These are phyloP conservation scores for Protostelium mycophagum DNA, from an alignment of 78 protist genomes.

Conservation along the genomic window DNA sequence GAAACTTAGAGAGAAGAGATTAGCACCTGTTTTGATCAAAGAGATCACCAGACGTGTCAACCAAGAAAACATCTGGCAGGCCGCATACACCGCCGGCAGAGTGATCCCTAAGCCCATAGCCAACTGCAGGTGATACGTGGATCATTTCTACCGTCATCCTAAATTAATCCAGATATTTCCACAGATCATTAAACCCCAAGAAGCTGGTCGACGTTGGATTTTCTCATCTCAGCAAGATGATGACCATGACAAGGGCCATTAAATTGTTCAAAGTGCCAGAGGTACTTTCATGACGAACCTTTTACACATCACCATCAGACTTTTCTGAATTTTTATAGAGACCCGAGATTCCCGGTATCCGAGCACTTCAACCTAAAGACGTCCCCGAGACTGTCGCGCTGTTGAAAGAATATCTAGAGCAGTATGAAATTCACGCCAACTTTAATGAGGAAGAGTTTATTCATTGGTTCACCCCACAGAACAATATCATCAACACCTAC, in stretches of 20 bases:
- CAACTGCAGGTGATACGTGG: slow-evolving; percentile 9
- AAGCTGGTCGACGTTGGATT: slow-evolving; percentile 86
- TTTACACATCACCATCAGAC: neutral
- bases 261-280: slow-evolving; percentile 65
- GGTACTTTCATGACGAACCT: neutral
- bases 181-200: slow-evolving; percentile 91
- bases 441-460: slow-evolving; percentile 81
- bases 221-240: slow-evolving; percentile 50
- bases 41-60: slow-evolving; percentile 97
- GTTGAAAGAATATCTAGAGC: slow-evolving; percentile 39
- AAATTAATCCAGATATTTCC: slow-evolving; percentile 70
- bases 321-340: slow-evolving; percentile 1
- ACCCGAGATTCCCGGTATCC: slow-evolving; percentile 42
- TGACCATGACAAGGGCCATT: slow-evolving; percentile 65
- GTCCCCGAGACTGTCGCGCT: slow-evolving; percentile 37
- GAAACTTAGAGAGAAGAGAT: slow-evolving; percentile 83
- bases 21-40: slow-evolving; percentile 96
- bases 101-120: slow-evolving; percentile 88
- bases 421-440: slow-evolving; percentile 29
- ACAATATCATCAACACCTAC: slow-evolving; percentile 69
- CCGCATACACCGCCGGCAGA: slow-evolving; percentile 94
- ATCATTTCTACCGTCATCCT: neutral
- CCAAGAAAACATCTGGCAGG: slow-evolving; percentile 84
- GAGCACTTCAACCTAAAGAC: slow-evolving; percentile 66
- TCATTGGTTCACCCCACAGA: slow-evolving; percentile 74